Percentiles rank a stretch among this genome's conserved stretches.
phyloP scores from a whole-genome alignment of 805 yeast genomes.

The Myxozyma nipponensis region DNA sequence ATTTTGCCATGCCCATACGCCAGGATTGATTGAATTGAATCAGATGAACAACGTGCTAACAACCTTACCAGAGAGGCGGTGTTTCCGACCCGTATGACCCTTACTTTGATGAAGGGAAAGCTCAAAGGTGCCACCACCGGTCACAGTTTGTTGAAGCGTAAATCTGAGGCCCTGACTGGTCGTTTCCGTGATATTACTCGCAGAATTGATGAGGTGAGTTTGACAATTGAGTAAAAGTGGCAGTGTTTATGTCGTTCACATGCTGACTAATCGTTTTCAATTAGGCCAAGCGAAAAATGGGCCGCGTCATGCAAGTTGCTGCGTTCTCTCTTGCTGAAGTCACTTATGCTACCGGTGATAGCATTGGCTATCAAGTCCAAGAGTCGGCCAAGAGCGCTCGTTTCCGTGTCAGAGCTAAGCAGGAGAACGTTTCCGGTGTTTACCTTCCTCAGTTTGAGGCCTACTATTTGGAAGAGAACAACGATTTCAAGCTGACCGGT shows the following conservation, averaged over 20 bases:
- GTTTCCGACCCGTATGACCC: conserved; percentile 45
- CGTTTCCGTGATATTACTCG: conserved; percentile 93
- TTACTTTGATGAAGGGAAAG: conserved; percentile 90
- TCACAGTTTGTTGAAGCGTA: conserved; percentile 85
- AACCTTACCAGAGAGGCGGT: conserved; percentile 27
- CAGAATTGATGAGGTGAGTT: conserved; percentile 72
- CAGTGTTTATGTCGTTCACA: neutral
- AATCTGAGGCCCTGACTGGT: conserved; percentile 94
- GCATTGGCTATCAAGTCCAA: conserved; percentile 91
- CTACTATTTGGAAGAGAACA: conserved; percentile 74
- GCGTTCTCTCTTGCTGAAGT: conserved; percentile 97
- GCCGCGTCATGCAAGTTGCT: conserved; percentile 96
- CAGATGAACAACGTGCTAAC: too few species aligned
- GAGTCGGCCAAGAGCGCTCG: conserved; percentile 86
- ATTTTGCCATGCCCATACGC: too few species aligned
- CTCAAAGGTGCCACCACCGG: conserved; percentile 98
- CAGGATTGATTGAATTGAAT: too few species aligned
- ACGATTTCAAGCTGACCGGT: conserved; percentile 90
- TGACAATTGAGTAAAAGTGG: neutral
- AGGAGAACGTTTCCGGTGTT: conserved; percentile 96
- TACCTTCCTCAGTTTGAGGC: conserved; percentile 89
- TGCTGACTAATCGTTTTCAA: neutral
- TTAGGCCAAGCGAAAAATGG: conserved; percentile 89
- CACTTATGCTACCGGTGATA: conserved; percentile 95
- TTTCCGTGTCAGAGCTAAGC: conserved; percentile 84